These are phyloP conservation scores for Pulveroboletus sp. DNA, from an alignment of 768 basidiomycete genomes.

Conservation along the genomic window DNA sequence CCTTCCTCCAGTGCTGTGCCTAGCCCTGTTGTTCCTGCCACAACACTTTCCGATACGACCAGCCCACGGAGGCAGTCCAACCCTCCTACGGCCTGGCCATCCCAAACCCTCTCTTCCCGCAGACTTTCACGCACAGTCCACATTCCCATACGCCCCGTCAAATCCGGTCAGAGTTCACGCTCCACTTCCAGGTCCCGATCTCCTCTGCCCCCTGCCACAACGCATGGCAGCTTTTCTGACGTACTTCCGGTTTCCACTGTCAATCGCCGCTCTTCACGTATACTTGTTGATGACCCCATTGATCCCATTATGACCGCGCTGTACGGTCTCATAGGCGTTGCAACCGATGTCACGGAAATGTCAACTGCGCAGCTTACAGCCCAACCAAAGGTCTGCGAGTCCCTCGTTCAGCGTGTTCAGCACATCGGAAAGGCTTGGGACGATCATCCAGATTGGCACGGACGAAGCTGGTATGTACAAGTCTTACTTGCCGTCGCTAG, in stretches of 20 bases:
- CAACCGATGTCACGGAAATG: constrained; percentile 92
- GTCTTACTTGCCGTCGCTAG: constrained; percentile 93
- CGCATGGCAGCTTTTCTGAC: constrained; percentile 63
- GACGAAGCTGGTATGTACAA: constrained; percentile 97
- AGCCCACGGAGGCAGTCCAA: constrained; percentile 62
- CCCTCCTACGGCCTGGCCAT: constrained; percentile 50
- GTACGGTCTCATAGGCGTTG: constrained; percentile 88
- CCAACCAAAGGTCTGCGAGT: constrained; percentile 78
- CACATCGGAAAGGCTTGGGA: constrained; percentile 94
- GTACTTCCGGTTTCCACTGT: constrained; percentile 39
- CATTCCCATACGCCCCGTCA: constrained; percentile 59
- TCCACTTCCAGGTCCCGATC: constrained; percentile 95
- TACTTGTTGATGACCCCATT: constrained; percentile 77
- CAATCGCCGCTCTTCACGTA: constrained; percentile 75
- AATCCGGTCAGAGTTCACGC: constrained; percentile 80
- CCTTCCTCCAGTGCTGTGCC: constrained; percentile 54
- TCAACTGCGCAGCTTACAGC: constrained; percentile 80
- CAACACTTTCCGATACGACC: constrained; percentile 58
- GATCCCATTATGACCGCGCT: constrained; percentile 88
- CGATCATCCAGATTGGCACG: constrained; percentile 96
- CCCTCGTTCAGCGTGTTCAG: constrained; percentile 87
- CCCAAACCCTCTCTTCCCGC: constrained; percentile 58
- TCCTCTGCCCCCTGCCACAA: constrained; percentile 70
- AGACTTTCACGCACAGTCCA: constrained; percentile 84
- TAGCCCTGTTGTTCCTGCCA: constrained; percentile 56